Evolutionary conservation across 345 rosid species (phyloP), one percentile per base, ranked within the genome.

Genomic region (Pseudoturritis turrita): DNA sequence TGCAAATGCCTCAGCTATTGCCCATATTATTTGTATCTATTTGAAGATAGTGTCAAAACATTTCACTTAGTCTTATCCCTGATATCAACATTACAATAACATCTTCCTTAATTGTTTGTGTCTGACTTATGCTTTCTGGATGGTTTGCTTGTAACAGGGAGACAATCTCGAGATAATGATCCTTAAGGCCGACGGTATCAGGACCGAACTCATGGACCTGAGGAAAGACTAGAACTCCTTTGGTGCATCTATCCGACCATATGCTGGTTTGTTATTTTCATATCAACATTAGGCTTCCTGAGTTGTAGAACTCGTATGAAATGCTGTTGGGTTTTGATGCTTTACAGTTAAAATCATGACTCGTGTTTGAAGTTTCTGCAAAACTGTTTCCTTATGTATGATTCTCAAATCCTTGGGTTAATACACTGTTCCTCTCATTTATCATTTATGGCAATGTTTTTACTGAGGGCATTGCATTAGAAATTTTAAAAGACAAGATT

Each of bases 121-220:
- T 54, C 49, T 63, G 56, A 53, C 62, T 29, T 8, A 25, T 72
- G 56, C 5, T 51, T 28, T 62, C n/a, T 62, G 76, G 13, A 53
- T 31, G 19, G 6, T 51, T 44, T 70, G 61, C 17, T 41, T 73
- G 70, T 28, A 72, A 50, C 78, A 92, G 97, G 97, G 97, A 54
- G 98, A 92, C 86, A 87, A 73, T 70, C 89, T 96, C 58, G 91
- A 90, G 79, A 90, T 90, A 26, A 89, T 92, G 47, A 43, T 92
- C 60, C 70, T 92, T 59, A 92, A 86, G 68, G 83, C 88, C 5
- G 87, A 80, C 14, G 95, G 98, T 47, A 82, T 92, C 39, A 92
- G 52, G 29, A 82, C 83, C 6, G 97, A 96, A 64, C 80, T 78
- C 74, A 80, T 92, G 88, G 94, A 87, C 6, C 86, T 96, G 41